Evolutionary conservation across 805 yeast genomes (phyloP), one percentile per base, ranked within the genome.

Genomic region (Yamadazyma ubonensis): DNA sequence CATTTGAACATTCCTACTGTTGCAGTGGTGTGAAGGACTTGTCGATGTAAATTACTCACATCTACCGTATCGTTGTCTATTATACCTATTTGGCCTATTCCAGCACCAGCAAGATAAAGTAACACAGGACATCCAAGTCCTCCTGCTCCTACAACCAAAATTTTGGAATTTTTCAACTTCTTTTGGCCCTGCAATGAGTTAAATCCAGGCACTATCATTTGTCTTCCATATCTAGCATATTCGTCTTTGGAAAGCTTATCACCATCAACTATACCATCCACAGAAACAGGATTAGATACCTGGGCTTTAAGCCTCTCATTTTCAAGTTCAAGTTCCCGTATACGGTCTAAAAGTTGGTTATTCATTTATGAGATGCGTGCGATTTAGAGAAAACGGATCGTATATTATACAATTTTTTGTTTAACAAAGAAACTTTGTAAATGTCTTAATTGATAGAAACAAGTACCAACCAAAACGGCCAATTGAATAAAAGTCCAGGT

Each of bases 111-210:
- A 2, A 93, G 62, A 55, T 93, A 93, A 30, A 86, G 70, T 35
- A 91, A 59, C 0, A 95, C 95, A 0, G 99, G 97, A 50, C 95
- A 83, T 0, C 99, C 98, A 5, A 93, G 69, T 0, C 99, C 99
- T 8, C 99, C 99, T 0, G 97, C 97, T 1, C 99, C 99, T 6
- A 93, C 73, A 0, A 93, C 90, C 18, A 91, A 60, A 0, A 90
- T 76, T 37, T 68, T 75, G 2, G 91, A 43, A 0, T 59, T 49
- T 46, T 80, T 81, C 33, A 93, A 60, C 30, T 62, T 66, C 6
- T 73, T 37, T 57, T 93, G 99, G 1, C 60, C 42, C 3, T 63
- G 37, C 1, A 62, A 44, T 1, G 71, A 57, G 7, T 89, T 87
- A 36, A 89, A 69, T 42, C 78, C 84, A 2, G 95, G 93, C 2